A percentile compares a stretch with the other conserved stretches of the same genome.
Conservation (phyloP, 1,284 basidiomycete species). For the Tylopilus sp. region DNA sequence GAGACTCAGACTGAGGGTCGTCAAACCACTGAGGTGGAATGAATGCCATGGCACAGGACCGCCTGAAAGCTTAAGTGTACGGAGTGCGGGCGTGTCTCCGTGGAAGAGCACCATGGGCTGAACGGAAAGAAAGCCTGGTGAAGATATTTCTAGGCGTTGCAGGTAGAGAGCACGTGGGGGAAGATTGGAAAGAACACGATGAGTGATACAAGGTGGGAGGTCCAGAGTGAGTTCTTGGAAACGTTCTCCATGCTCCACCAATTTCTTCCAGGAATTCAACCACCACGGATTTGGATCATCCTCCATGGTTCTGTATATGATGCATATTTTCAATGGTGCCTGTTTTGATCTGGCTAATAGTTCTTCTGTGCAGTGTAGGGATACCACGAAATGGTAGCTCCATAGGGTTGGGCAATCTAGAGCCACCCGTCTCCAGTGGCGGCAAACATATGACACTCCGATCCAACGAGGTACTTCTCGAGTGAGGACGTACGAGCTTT, state of each 20-base stretch:
- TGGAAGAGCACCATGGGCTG: neutral
- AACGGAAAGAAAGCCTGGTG: neutral
- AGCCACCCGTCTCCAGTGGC: slow-evolving; percentile 21
- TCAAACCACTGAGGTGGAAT: slow-evolving; percentile 25
- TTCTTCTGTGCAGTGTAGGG: slow-evolving; percentile 28
- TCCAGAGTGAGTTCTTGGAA: slow-evolving; percentile 15
- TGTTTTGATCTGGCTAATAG: slow-evolving; percentile 37
- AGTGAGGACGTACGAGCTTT: neutral
- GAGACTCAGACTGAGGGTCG: slow-evolving; percentile 22
- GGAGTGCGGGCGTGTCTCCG: slow-evolving; percentile 27
- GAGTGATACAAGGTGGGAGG: neutral
- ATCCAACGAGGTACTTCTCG: slow-evolving; percentile 7
- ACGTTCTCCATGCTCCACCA: slow-evolving; percentile 18
- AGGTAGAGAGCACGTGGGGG: slow-evolving; percentile 7
- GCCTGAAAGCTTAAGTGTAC: slow-evolving; percentile 23
- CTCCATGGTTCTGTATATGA: neutral
- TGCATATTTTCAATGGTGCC: slow-evolving; percentile 19
- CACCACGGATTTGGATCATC: no score
- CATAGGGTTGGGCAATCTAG: slow-evolving; percentile 12
- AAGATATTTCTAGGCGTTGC: neutral
- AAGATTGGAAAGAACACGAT: neutral
- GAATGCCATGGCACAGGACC: slow-evolving; percentile 28
- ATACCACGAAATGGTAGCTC: slow-evolving; percentile 20
- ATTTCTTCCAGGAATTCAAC: slow-evolving; percentile 5
- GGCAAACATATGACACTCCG: slow-evolving; percentile 30